Base-by-base conservation (phyloP, 192 early-diverging fungal species). In the Umbelopsis vinacea region DNA sequence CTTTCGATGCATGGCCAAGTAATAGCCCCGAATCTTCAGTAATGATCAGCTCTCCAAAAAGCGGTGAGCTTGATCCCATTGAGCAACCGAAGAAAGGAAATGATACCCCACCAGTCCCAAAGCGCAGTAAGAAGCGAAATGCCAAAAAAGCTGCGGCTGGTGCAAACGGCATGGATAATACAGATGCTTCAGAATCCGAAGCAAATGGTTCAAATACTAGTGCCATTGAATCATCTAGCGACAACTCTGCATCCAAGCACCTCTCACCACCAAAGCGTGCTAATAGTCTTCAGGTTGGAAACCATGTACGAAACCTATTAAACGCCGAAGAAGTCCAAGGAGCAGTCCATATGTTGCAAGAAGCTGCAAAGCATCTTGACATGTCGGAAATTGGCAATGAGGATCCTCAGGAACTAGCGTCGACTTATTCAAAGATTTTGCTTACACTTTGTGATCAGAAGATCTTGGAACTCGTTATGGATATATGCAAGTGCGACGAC, bases 371-470 rank as follows among this genome's bases (percentile, higher is more conserved):
- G 15, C 26, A 54, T 26, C 21, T 73, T 26, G 40, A 68, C 29
- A 68, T 73, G 47, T 38, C 72, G 2, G 47, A 73, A 24, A 38
- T 52, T 11, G 66, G 46, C 21, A 19, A 66, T 6, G 15, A 67
- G 9, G 40, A 72, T 15, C 48, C 45, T 9, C 10, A 43, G 15
- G 57, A 66, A 46, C n/a, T 75, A 24, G 53, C 74, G 8, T 37
- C 40, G 38, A 45, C 66, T 9, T 75, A 75, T 52, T 75, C 74
- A n/a, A 46, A 48, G 40, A 75, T 75, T 6, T 23, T 75, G 15
- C 54, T 52, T 14, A 70, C 68, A 66, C 47, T 75, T 55, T 75
- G 74, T 33, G 57, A 70, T 0, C 74, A 54, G 6, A 63, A 60
- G 4, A 52, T 75, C 29, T 43, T 68, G 4, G 22, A 52, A 1